Evolutionary conservation across 768 basidiomycete genomes (phyloP).

Genomic region (Gloeopeniophorella convolvens): DNA sequence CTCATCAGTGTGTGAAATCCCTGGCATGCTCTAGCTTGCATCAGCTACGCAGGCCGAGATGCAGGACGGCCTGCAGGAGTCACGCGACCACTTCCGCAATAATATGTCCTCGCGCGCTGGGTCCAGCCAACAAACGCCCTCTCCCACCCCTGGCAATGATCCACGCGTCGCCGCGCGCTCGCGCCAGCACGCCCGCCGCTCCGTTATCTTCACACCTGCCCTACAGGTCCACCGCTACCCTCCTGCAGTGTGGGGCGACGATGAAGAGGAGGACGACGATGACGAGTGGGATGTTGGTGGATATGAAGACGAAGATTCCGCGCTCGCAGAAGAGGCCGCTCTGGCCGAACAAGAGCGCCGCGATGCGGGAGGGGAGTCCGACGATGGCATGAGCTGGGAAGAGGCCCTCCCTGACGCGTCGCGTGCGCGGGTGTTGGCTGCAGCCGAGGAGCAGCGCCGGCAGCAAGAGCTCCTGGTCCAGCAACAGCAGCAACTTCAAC

Average conservation of each 20-base stretch:
- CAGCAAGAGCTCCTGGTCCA: conserved; percentile 27
- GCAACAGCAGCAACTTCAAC: conserved; percentile 16
- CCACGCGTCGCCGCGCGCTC: conserved; percentile 29
- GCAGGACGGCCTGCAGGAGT: conserved; percentile 43
- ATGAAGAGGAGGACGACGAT: conserved; percentile 52
- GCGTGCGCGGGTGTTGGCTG: conserved; percentile 28
- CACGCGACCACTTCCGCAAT: conserved; percentile 48
- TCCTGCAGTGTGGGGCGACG: conserved; percentile 78
- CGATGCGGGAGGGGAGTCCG: conserved; percentile 40
- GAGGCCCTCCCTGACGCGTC: conserved; percentile 54
- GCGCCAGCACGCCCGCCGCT: conserved; percentile 22
- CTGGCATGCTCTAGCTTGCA: conserved; percentile 49
- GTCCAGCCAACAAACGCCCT: conserved; percentile 41
- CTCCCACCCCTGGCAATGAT: conserved; percentile 40
- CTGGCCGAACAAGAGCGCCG: conserved; percentile 33
- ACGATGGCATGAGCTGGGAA: conserved; percentile 89
- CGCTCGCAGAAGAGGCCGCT: conserved; percentile 52
- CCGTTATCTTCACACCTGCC: conserved; percentile 67
- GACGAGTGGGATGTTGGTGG: conserved; percentile 62
- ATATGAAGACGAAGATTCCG: conserved; percentile 64
- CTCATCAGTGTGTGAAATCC: conserved; percentile 2
- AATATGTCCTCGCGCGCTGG: conserved; percentile 44
- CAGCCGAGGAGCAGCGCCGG: conserved; percentile 28
- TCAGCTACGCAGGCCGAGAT: conserved; percentile 68
- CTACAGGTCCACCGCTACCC: conserved; percentile 69